Evolutionary conservation across 768 basidiomycete genomes (phyloP).

Genomic region (Naganishia vaughanmartiniae): DNA sequence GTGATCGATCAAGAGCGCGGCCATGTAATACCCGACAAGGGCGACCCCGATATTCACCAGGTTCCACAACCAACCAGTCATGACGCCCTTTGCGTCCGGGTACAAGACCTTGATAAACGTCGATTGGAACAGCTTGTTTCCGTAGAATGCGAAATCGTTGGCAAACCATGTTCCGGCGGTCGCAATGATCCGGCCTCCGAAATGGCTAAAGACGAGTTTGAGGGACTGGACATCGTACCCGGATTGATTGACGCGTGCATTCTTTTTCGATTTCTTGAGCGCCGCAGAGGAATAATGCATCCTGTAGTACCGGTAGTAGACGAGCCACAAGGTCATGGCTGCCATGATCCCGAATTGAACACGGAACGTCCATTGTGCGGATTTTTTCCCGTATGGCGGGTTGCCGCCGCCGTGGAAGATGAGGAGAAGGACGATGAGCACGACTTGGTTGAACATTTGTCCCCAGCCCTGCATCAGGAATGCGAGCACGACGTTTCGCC

Average conservation of each 20-base stretch:
- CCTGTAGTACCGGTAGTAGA: slow-evolving; percentile 55
- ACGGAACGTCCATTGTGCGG: slow-evolving; percentile 54
- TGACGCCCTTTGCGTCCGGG: slow-evolving; percentile 50
- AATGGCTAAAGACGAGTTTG: slow-evolving; percentile 51
- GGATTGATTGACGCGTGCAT: slow-evolving; percentile 47
- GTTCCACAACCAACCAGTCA: slow-evolving; percentile 54
- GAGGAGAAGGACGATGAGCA: slow-evolving; percentile 53
- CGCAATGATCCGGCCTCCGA: slow-evolving; percentile 48
- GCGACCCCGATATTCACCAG: slow-evolving; percentile 53
- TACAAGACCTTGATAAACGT: slow-evolving; percentile 54
- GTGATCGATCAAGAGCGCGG: slow-evolving; percentile 54
- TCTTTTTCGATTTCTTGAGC: slow-evolving; percentile 48
- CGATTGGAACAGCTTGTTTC: slow-evolving; percentile 54
- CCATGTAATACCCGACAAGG: slow-evolving; percentile 54
- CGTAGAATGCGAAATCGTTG: slow-evolving; percentile 54
- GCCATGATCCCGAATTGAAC: slow-evolving; percentile 54
- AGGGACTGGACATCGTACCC: slow-evolving; percentile 54
- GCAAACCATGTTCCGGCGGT: slow-evolving; percentile 52
- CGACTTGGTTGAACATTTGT: slow-evolving; percentile 51
- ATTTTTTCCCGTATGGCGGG: slow-evolving; percentile 46
- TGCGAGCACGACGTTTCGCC: slow-evolving; percentile 53
- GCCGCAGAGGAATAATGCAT: slow-evolving; percentile 50
- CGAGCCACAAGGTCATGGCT: slow-evolving; percentile 54
- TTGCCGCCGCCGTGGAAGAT: slow-evolving; percentile 51
- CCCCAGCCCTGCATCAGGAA: slow-evolving; percentile 56